These are phyloP conservation scores for Aspergillus texensis DNA, from an alignment of 2,329 filamentous ascomycete species.

Conservation along the genomic window DNA sequence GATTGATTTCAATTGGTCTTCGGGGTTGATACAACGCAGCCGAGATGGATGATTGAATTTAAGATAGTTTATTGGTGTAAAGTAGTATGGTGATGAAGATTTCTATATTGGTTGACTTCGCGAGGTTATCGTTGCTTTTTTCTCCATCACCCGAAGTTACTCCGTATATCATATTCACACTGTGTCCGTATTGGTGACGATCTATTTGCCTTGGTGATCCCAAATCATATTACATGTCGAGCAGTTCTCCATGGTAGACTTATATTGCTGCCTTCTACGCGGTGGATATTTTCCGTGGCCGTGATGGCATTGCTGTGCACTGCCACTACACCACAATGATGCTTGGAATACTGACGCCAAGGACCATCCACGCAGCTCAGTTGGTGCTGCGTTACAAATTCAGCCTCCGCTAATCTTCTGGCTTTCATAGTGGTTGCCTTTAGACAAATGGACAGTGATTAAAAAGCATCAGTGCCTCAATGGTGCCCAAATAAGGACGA, in stretches of 20 bases:
- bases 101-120: no score
- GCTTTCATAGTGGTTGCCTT: neutral
- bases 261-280: neutral
- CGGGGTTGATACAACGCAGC: no score
- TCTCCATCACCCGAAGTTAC: no score
- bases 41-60: accelerated
- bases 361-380: neutral
- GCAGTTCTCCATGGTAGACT: neutral
- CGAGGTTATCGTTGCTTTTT: no score
- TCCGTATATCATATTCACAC: no score
- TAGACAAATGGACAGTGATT: neutral
- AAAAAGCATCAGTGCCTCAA: neutral
- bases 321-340: neutral
- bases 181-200: neutral
- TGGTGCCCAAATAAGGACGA: neutral
- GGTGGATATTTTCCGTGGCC: neutral
- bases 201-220: neutral
- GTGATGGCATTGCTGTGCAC: neutral
- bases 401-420: no score
- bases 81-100: no score
- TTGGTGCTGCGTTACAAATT: neutral
- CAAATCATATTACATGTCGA: neutral
- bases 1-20: no score
- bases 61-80: no score
- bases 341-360: neutral